phyloP scores from a whole-genome alignment of 1,284 basidiomycete species.

The Lentinus polychrous region DNA sequence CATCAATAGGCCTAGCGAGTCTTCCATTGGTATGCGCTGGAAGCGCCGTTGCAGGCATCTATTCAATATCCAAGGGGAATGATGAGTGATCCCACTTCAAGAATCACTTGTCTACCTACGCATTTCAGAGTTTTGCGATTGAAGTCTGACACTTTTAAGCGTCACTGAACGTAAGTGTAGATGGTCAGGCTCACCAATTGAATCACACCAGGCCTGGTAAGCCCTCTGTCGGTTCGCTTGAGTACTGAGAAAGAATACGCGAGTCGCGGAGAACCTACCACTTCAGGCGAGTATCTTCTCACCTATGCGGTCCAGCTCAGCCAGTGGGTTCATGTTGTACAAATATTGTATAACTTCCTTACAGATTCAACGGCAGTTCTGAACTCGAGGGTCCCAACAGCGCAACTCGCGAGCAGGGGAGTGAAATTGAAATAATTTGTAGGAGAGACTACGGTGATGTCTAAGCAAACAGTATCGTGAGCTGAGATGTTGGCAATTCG shows the following conservation, averaged over 20 bases:
- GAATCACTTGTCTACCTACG: constrained; percentile 29
- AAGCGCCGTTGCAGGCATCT: constrained; percentile 55
- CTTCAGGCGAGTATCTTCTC: constrained; percentile 47
- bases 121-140: constrained; percentile 52
- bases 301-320: constrained; percentile 30
- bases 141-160: constrained; percentile 42
- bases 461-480: constrained; percentile 28
- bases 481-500: neutral
- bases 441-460: constrained; percentile 68
- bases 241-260: neutral
- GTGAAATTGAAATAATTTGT: constrained; percentile 83
- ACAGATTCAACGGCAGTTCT: constrained; percentile 79
- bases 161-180: neutral
- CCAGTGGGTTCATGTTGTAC: neutral
- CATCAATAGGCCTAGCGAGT: neutral
- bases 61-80: neutral
- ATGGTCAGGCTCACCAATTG: constrained; percentile 29
- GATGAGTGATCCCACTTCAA: neutral
- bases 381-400: constrained; percentile 81
- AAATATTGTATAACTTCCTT: constrained; percentile 24
- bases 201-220: constrained; percentile 71
- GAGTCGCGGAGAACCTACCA: constrained; percentile 32
- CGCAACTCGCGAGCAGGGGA: constrained; percentile 68
- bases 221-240: constrained; percentile 33
- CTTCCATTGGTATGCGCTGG: constrained; percentile 5